phyloP scores from a whole-genome alignment of 2,329 filamentous ascomycete genomes.

The Paraphaeosphaeria minitans region DNA sequence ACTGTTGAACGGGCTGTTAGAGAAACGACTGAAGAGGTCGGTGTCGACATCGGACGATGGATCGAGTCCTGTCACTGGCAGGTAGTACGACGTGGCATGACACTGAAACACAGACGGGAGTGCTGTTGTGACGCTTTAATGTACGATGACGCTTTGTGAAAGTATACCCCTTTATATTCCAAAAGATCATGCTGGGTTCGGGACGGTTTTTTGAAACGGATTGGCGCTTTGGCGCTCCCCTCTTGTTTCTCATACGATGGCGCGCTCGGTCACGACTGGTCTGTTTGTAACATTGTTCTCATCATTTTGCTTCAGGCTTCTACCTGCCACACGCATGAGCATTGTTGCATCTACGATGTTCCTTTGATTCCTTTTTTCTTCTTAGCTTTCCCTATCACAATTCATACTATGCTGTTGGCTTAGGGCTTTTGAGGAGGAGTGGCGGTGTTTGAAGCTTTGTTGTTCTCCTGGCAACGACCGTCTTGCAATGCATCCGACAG shows the following conservation, averaged over 20 bases:
- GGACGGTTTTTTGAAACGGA: neutral
- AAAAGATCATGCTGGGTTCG: constrained; percentile 7
- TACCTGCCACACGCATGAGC: neutral
- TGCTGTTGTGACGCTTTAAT: constrained; percentile 3
- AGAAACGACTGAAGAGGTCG: constrained; percentile 47
- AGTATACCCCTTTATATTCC: constrained; percentile 9
- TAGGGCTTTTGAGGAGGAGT: neutral
- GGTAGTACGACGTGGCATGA: neutral
- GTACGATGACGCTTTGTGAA: constrained; percentile 10
- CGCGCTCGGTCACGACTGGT: neutral
- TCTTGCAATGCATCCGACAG: constrained; percentile 4
- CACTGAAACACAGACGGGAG: neutral
- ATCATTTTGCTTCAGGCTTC: neutral
- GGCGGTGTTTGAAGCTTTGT: neutral
- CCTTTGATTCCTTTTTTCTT: neutral
- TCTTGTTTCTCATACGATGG: neutral
- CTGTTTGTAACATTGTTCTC: neutral
- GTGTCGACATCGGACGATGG: constrained; percentile 20
- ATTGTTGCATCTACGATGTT: neutral
- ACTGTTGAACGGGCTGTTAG: constrained; percentile 80
- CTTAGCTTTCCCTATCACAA: neutral
- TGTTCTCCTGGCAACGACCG: neutral
- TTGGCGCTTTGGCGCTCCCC: constrained; percentile 6
- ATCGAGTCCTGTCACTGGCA: neutral
- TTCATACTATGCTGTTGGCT: neutral